phyloP scores from a whole-genome alignment of 805 yeast genomes.

The Komagataella ulmi region DNA sequence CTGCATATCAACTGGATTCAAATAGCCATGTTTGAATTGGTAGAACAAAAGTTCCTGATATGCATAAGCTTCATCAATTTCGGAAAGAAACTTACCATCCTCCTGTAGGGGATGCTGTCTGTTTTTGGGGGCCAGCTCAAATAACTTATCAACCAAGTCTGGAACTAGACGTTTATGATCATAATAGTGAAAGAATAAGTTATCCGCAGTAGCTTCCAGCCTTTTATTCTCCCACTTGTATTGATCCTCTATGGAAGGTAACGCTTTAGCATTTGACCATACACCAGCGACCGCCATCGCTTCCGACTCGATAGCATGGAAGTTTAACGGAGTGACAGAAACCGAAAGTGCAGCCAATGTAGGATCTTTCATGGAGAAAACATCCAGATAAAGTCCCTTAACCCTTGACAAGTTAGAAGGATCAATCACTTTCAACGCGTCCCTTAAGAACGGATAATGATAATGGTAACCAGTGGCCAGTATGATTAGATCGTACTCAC shows the following conservation, averaged over 20 bases:
- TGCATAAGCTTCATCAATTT: not conserved
- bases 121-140: not conserved
- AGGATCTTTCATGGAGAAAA: constrained; percentile 20
- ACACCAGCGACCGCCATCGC: not conserved
- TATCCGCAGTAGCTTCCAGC: not conserved
- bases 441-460: constrained; percentile 15
- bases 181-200: not conserved
- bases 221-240: not conserved
- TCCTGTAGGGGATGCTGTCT: not conserved
- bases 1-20: not conserved
- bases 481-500: constrained; percentile 1
- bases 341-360: constrained; percentile 21
- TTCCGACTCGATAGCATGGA: constrained; percentile 3
- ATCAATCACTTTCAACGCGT: constrained; percentile 1
- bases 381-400: constrained; percentile 20
- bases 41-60: not conserved
- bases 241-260: not conserved
- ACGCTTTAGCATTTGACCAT: not conserved
- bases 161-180: not conserved
- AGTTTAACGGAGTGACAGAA: constrained; percentile 14
- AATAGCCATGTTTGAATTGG: not conserved
- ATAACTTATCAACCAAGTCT: not conserved
- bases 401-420: constrained; percentile 14
- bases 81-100: not conserved
- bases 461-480: constrained; percentile 11